Percentiles rank a stretch among this genome's conserved stretches.
These are phyloP conservation scores for Roridomyces roridus DNA, from an alignment of 768 basidiomycete species.

Conservation along the genomic window DNA sequence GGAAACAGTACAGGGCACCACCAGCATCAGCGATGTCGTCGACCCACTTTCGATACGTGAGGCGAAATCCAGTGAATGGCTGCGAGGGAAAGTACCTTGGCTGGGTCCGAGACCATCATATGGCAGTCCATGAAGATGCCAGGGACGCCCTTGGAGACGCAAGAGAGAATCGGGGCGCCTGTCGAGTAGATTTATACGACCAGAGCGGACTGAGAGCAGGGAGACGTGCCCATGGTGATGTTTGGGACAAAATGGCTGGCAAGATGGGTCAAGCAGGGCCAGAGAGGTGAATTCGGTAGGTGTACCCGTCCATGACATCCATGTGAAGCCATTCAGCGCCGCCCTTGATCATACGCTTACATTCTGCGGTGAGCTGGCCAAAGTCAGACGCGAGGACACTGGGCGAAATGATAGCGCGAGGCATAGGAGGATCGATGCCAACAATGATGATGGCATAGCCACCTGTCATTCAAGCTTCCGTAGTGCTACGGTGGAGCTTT, in stretches of 20 bases:
- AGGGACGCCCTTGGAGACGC: constrained; percentile 85
- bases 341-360: constrained; percentile 92
- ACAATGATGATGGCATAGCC: not conserved
- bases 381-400: constrained; percentile 98
- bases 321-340: constrained; percentile 84
- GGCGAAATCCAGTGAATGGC: not conserved
- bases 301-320: constrained; percentile 99
- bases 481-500: not conserved
- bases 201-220: constrained; percentile 2
- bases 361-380: constrained; percentile 93
- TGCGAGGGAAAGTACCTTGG: constrained; percentile 59
- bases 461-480: not conserved
- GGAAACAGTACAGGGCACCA: constrained; percentile 95
- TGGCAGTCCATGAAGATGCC: constrained; percentile 99
- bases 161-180: constrained; percentile 90
- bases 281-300: constrained; percentile 20
- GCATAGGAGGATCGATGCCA: constrained; percentile 65
- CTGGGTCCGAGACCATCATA: constrained; percentile 98
- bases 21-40: constrained; percentile 95
- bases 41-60: constrained; percentile 85
- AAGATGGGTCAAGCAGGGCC: not conserved
- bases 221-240: constrained; percentile 88
- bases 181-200: constrained; percentile 10
- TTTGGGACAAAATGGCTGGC: constrained; percentile 96
- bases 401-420: constrained; percentile 91